Evolutionary conservation across 1,284 basidiomycete genomes (phyloP).

Genomic region (Pholiota adiposa): DNA sequence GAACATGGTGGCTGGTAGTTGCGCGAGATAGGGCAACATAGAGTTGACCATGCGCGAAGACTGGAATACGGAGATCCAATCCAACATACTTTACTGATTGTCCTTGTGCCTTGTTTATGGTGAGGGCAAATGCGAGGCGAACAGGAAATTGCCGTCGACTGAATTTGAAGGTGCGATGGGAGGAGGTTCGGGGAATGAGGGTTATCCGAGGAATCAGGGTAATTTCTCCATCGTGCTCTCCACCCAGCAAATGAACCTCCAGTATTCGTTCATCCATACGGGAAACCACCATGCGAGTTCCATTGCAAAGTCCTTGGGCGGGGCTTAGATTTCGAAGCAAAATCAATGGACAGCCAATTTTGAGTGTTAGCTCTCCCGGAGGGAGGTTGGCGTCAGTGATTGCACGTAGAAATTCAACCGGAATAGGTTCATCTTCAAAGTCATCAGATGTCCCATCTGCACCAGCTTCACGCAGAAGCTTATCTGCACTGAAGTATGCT

Average conservation of each 20-base stretch:
- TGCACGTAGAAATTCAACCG: slow-evolving; percentile 33
- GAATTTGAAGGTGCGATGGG: slow-evolving; percentile 23
- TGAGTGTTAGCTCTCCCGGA: slow-evolving; percentile 33
- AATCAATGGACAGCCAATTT: slow-evolving; percentile 40
- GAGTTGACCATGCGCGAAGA: slow-evolving; percentile 47
- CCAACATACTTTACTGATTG: slow-evolving; percentile 35
- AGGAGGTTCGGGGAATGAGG: slow-evolving; percentile 14
- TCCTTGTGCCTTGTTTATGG: slow-evolving; percentile 49
- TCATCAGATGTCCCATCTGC: slow-evolving; percentile 10
- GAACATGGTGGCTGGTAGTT: slow-evolving; percentile 30
- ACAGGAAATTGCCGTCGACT: slow-evolving; percentile 42
- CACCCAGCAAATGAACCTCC: slow-evolving; percentile 33
- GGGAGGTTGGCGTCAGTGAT: slow-evolving; percentile 34
- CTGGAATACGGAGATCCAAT: slow-evolving; percentile 34
- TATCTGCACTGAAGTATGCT: slow-evolving; percentile 34
- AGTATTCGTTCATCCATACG: slow-evolving; percentile 25
- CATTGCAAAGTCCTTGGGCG: slow-evolving; percentile 41
- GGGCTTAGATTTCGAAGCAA: slow-evolving; percentile 39
- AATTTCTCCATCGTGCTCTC: slow-evolving; percentile 35
- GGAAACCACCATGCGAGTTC: slow-evolving; percentile 31
- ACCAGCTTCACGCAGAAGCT: slow-evolving; percentile 21
- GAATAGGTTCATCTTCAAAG: slow-evolving; percentile 6
- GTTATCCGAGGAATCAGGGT: slow-evolving; percentile 25
- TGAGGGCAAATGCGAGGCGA: slow-evolving; percentile 43
- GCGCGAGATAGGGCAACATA: slow-evolving; percentile 45